Evolutionary conservation across 306 rosid genomes (phyloP).

Genomic region (Trifolium pratense): DNA sequence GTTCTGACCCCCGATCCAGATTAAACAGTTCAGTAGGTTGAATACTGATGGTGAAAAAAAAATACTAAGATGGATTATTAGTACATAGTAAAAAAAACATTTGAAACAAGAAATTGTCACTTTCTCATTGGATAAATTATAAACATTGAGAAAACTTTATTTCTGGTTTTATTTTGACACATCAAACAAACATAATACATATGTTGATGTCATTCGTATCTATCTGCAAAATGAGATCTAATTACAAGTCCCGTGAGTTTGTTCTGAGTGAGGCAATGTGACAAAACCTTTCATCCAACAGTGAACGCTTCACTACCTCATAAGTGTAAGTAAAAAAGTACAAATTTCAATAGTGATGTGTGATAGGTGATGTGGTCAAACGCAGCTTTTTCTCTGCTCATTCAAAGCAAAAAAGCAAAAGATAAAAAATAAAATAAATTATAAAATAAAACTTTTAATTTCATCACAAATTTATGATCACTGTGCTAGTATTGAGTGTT

Average conservation of each 20-base stretch:
- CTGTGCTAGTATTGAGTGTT: too few relatives aligned
- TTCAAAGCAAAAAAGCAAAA: conserved; percentile 81
- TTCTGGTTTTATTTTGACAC: background rate
- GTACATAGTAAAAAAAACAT: conserved; percentile 41
- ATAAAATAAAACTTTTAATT: background rate
- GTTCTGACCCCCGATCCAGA: too few relatives aligned
- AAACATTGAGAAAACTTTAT: conserved; percentile 9
- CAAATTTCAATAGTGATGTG: conserved; percentile 33
- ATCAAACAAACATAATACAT: background rate
- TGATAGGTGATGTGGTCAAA: conserved; percentile 73
- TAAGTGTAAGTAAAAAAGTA: conserved; percentile 40
- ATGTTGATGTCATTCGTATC: conserved; percentile 7
- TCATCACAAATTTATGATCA: background rate
- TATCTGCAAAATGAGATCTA: conserved; percentile 39
- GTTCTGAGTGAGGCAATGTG: conserved; percentile 39
- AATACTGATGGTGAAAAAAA: too few relatives aligned
- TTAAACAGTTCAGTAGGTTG: too few relatives aligned
- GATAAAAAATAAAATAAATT: conserved; percentile 31
- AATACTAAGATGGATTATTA: background rate
- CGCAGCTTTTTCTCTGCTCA: conserved; percentile 52
- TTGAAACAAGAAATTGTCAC: conserved; percentile 34
- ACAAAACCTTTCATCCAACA: conserved; percentile 48
- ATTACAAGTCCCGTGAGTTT: conserved; percentile 53
- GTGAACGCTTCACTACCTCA: conserved; percentile 40
- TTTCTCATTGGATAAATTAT: conserved; percentile 16